Conservation (phyloP, 345 rosid genomes). For the Lepidium didymum region DNA sequence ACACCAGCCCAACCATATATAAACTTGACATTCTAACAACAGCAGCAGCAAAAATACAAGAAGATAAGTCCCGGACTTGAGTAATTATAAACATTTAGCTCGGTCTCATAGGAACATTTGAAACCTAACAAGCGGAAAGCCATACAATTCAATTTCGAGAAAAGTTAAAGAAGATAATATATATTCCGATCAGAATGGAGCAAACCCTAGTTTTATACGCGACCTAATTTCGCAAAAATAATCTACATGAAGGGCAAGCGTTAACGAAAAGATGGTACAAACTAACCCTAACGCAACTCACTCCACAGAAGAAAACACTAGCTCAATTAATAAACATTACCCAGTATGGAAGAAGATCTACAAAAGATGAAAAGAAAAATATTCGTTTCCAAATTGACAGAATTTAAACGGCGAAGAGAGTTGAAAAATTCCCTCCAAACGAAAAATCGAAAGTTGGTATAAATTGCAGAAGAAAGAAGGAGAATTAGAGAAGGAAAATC, state of each 20-base stretch:
- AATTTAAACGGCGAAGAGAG: conserved; percentile 4
- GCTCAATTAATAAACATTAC: conserved; percentile 6
- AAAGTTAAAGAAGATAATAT: not conserved
- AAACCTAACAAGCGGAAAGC: not conserved
- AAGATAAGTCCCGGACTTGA: not conserved
- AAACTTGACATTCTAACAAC: not conserved
- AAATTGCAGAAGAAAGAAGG: conserved; percentile 1
- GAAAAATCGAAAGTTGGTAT: not conserved
- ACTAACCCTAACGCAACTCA: conserved; percentile 28
- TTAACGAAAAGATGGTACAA: not conserved
- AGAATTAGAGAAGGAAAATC: not conserved
- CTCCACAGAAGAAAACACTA: not conserved
- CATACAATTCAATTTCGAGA: not conserved
- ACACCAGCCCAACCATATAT: not conserved
- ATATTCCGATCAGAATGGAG: not conserved
- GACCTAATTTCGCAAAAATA: conserved; percentile 16
- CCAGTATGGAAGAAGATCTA: not conserved
- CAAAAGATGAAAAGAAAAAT: not conserved
- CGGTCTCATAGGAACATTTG: not conserved
- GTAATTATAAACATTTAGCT: not conserved
- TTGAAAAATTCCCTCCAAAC: conserved; percentile 23
- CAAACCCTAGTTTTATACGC: not conserved
- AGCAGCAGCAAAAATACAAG: not conserved
- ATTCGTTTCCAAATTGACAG: not conserved
- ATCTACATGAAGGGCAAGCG: not conserved